Base-by-base conservation (phyloP, 331 rosid species). In the Rosa hybrid region DNA sequence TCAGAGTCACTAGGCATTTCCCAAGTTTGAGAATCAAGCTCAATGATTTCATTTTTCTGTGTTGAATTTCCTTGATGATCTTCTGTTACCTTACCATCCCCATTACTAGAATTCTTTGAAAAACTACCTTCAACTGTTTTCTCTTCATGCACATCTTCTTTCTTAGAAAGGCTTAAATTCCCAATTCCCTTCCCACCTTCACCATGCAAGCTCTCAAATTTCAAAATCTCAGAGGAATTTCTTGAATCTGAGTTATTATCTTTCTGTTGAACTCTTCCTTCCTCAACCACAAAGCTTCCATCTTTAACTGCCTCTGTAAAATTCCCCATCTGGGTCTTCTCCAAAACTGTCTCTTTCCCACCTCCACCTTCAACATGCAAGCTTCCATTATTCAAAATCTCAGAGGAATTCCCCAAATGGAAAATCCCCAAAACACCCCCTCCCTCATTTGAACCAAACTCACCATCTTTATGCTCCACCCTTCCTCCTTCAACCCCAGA, bases 251-350 rank as follows among this genome's bases (percentile, higher is more conserved):
- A 39, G 50, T 1, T 45, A 16, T 2, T 17, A 81, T 18, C 51
- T 72, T 76, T 48, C 56, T 23, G 70, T 44, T 77, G 71, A 82
- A 59, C 70, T 10, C 68, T 67, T 42, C 42, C 77, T 18, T 72
- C 82, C 68, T 68, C 85, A 80, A 2, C 72, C 53, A 48, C 70
- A 79, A 73, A 30, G 82, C 84, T 86, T 62, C 79, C 87, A 77
- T 82, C 78, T 39, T 77, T 68, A 27, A 46, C 53, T 72, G 57
- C 50, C 46, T 74, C 72, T 2, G 70, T 72, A 17, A 64, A 77
- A 83, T 85, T 85, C 34, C 30, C 80, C 38, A 56, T 50, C 68
- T 46, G 89, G 71, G 83, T 27, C 7, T 70, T 72, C 75, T 59
- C 68, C 23, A 67, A 84, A 82, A 81, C 81, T 78, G 60, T 25